These are phyloP conservation scores for Trypanosomatidae sp. DNA, from an alignment of 208 protist genomes.

Conservation along the genomic window DNA sequence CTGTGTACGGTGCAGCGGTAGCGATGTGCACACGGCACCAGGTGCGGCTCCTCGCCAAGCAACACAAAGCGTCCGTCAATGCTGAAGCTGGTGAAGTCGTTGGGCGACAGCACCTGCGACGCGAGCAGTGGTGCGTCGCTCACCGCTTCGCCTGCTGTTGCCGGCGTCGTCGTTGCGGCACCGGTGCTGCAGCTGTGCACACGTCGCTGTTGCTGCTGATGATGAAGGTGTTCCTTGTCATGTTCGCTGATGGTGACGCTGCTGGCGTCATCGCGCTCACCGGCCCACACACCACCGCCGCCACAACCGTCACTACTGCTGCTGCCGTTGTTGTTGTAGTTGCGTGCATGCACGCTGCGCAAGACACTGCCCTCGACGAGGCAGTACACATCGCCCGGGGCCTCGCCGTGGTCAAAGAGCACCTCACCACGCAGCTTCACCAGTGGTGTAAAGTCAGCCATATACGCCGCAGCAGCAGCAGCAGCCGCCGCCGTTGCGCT, in stretches of 20 bases:
- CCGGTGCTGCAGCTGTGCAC: too few relatives aligned
- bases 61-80: slow-evolving; percentile 55
- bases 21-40: slow-evolving; percentile 48
- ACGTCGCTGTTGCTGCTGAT: too few relatives aligned
- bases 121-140: slow-evolving; percentile 3
- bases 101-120: slow-evolving; percentile 34
- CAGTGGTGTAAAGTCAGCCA: slow-evolving; percentile 47
- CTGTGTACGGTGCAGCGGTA: slow-evolving; percentile 67
- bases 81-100: slow-evolving; percentile 33
- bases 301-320: background rate
- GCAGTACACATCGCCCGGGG: slow-evolving; percentile 60
- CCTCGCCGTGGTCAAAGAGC: slow-evolving; percentile 64
- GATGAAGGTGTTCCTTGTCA: too few relatives aligned
- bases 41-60: slow-evolving; percentile 75
- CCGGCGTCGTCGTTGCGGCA: too few relatives aligned
- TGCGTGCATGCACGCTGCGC: slow-evolving; percentile 19
- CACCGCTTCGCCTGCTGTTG: too few relatives aligned
- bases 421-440: slow-evolving; percentile 48
- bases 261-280: background rate
- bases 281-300: too few relatives aligned
- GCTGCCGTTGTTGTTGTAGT: slow-evolving; percentile 19
- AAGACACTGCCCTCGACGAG: slow-evolving; percentile 61
- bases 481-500: too few relatives aligned
- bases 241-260: too few relatives aligned
- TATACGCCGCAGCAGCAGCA: too few relatives aligned